Percentiles rank a stretch among this genome's conserved stretches.
Evolutionary conservation across 2,329 filamentous ascomycete species (phyloP).

Genomic region (Fusarium agapanthi): DNA sequence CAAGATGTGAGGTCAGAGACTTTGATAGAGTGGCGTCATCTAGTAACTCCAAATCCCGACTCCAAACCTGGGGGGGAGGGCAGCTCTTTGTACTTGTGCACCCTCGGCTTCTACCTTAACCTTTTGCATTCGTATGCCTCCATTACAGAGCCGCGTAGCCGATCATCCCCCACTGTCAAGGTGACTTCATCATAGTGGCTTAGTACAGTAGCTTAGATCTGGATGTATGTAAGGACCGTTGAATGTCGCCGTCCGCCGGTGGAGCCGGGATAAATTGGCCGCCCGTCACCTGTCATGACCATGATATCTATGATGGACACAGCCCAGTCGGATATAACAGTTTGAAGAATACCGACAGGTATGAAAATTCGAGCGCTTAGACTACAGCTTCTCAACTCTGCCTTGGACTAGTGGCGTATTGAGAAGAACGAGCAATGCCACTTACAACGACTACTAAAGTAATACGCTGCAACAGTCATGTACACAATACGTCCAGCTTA

Average conservation of each 20-base stretch:
- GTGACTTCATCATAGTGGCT: slow-evolving; percentile 38
- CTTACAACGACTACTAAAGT: neutral
- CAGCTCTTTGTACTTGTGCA: slow-evolving; percentile 25
- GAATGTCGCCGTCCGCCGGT: slow-evolving; percentile 3
- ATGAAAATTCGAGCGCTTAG: neutral
- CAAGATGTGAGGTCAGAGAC: slow-evolving; percentile 24
- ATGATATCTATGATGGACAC: neutral
- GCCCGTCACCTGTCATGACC: neutral
- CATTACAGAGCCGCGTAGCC: slow-evolving; percentile 16
- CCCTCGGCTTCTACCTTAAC: neutral
- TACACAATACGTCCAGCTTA: neutral
- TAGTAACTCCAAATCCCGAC: neutral
- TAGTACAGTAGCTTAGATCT: slow-evolving; percentile 19
- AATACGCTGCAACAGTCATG: neutral
- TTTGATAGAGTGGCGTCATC: slow-evolving; percentile 27
- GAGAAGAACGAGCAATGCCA: neutral
- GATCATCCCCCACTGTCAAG: slow-evolving; percentile 8
- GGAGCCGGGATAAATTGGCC: slow-evolving; percentile 6
- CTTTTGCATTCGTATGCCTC: slow-evolving; percentile 13
- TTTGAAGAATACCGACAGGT: neutral
- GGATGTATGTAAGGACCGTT: neutral
- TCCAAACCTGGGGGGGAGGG: neutral
- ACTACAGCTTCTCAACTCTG: neutral
- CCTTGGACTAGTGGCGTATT: neutral
- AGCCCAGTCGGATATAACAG: neutral